Conservation (phyloP, 2,329 filamentous ascomycete genomes). For the Ascochyta koolunga region DNA sequence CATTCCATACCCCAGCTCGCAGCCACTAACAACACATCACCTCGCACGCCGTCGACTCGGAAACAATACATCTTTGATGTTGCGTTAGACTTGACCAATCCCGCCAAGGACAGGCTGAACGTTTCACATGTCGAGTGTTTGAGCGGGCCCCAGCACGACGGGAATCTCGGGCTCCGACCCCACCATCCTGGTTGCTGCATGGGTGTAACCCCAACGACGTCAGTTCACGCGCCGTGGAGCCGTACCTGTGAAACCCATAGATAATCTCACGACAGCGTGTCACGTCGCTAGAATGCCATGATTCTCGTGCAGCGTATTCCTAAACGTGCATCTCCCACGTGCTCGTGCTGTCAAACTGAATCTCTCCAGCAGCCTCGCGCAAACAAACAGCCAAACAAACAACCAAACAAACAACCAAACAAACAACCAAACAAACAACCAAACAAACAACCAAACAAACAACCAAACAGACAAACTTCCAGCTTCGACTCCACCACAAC, state of each 20-base stretch:
- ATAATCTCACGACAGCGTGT: not conserved
- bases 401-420: too few relatives aligned
- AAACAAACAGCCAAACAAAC: too few relatives aligned
- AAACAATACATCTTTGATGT: not conserved
- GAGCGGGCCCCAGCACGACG: not conserved
- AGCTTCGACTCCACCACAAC: conserved; percentile 4
- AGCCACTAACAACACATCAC: not conserved
- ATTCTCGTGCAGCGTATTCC: not conserved
- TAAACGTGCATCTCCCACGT: not conserved
- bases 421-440: too few relatives aligned
- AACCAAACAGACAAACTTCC: too few relatives aligned
- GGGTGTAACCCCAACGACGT: not conserved
- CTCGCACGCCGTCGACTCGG: not conserved
- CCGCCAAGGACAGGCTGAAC: conserved; percentile 2
- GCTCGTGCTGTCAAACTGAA: too few relatives aligned
- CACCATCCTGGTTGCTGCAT: not conserved
- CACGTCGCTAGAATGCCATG: too few relatives aligned
- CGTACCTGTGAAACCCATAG: conserved; percentile 2
- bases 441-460: too few relatives aligned
- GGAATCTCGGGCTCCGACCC: not conserved
- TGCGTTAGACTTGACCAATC: conserved; percentile 6
- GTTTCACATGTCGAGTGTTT: not conserved
- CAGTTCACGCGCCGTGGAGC: not conserved
- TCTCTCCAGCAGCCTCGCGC: not conserved
- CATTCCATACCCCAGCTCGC: not conserved